Percentiles rank a stretch among this genome's conserved stretches.
Conservation (phyloP, 805 yeast genomes). For the Kuraishia capsulata region DNA sequence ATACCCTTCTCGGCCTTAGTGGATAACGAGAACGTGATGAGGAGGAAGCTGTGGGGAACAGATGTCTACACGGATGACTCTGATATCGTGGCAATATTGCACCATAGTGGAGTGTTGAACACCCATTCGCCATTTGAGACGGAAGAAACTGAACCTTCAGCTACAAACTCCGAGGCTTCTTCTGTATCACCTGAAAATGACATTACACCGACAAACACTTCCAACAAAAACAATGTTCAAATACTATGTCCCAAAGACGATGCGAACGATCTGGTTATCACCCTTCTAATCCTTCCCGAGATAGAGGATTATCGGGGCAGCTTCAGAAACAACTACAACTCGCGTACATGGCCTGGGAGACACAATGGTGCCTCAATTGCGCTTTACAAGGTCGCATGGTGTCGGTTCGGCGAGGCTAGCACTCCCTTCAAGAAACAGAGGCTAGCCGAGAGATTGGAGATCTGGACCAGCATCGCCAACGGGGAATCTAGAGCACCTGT, state of each 20-base stretch:
- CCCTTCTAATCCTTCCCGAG: slow-evolving; percentile 58
- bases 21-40: slow-evolving; percentile 30
- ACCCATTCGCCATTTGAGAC: slow-evolving; percentile 19
- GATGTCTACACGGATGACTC: slow-evolving; percentile 93
- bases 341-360: slow-evolving; percentile 58
- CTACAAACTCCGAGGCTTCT: background rate
- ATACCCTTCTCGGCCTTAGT: slow-evolving; percentile 38
- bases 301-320: slow-evolving; percentile 57
- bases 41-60: slow-evolving; percentile 77
- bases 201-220: slow-evolving; percentile 8
- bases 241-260: slow-evolving; percentile 17
- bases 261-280: slow-evolving; percentile 41
- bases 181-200: background rate
- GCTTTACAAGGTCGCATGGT: slow-evolving; percentile 48
- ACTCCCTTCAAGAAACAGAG: slow-evolving; percentile 12
- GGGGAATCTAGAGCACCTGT: no score
- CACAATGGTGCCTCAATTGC: slow-evolving; percentile 80
- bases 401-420: slow-evolving; percentile 15
- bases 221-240: slow-evolving; percentile 24
- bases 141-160: slow-evolving; percentile 8
- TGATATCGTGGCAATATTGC: slow-evolving; percentile 64
- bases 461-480: slow-evolving; percentile 1
- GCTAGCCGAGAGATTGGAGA: slow-evolving; percentile 13
- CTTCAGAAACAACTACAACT: slow-evolving; percentile 58
- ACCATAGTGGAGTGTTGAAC: slow-evolving; percentile 63